These are phyloP conservation scores for Zoysia japonica DNA, from an alignment of 176 grass and related monocot species.

Conservation along the genomic window DNA sequence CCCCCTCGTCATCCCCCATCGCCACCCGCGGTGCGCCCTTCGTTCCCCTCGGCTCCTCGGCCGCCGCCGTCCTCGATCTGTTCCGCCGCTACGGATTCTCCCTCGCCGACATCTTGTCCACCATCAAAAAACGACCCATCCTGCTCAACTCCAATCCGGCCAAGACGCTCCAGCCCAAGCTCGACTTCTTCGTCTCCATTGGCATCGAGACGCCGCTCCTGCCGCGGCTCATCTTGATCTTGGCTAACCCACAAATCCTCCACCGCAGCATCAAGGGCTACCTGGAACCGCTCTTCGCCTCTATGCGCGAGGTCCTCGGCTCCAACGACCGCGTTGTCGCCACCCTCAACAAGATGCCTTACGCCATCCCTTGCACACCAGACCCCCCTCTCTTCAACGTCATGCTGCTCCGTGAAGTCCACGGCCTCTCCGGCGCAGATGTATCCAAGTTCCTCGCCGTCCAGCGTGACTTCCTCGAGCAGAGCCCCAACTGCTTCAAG, in stretches of 20 bases:
- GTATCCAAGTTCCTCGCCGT: conserved; percentile 21
- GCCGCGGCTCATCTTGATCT: conserved; percentile 25
- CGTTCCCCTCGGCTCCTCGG: background rate
- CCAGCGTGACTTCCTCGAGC: conserved; percentile 35
- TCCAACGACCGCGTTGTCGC: conserved; percentile 24
- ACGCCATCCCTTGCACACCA: conserved; percentile 3
- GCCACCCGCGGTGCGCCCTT: conserved; percentile 4
- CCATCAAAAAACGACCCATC: conserved; percentile 1
- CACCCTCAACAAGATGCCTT: conserved; percentile 21
- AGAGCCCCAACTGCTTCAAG: background rate
- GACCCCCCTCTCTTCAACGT: conserved; percentile 19
- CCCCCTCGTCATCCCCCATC: background rate
- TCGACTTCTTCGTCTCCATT: conserved; percentile 42
- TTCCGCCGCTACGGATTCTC: conserved; percentile 43
- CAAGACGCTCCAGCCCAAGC: conserved; percentile 46
- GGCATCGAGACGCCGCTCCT: conserved; percentile 39
- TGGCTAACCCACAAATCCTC: conserved; percentile 29
- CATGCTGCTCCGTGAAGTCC: conserved; percentile 23
- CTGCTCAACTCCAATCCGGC: conserved; percentile 1
- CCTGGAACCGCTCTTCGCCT: conserved; percentile 33
- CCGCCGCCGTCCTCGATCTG: conserved; percentile 36
- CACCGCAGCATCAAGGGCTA: conserved; percentile 34
- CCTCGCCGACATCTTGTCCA: conserved; percentile 20
- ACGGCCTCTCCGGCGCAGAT: conserved; percentile 16
- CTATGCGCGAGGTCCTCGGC: conserved; percentile 40